Conservation (phyloP, 1,284 basidiomycete species). For the Trichosporon sp. region DNA sequence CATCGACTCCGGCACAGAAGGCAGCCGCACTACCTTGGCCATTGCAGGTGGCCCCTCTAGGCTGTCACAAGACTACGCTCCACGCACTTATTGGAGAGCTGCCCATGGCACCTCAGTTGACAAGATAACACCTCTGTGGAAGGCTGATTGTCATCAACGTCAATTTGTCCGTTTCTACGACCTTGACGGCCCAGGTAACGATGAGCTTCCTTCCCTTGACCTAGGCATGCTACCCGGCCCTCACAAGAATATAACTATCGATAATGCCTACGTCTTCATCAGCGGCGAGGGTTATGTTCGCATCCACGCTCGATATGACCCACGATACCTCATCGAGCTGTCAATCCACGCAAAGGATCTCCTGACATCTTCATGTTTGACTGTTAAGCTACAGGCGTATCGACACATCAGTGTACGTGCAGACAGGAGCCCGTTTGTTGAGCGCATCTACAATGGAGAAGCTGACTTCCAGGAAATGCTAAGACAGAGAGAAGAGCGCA, state of each 20-base stretch:
- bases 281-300: neutral
- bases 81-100: neutral
- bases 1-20: neutral
- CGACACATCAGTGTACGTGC: neutral
- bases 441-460: neutral
- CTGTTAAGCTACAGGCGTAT: neutral
- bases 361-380: neutral
- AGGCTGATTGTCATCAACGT: too few species aligned
- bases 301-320: neutral
- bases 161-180: neutral
- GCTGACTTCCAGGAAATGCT: neutral
- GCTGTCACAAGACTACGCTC: neutral
- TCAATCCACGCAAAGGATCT: neutral
- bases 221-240: neutral
- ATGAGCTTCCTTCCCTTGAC: neutral
- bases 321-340: neutral
- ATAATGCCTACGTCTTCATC: neutral
- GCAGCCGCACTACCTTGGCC: neutral
- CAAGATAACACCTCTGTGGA: too few species aligned
- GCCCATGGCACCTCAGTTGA: neutral
- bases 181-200: neutral
- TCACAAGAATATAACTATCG: neutral
- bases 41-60: neutral
- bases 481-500: neutral
- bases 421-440: neutral